Conservation (phyloP, 805 yeast species). For the Myxozyma geophila region DNA sequence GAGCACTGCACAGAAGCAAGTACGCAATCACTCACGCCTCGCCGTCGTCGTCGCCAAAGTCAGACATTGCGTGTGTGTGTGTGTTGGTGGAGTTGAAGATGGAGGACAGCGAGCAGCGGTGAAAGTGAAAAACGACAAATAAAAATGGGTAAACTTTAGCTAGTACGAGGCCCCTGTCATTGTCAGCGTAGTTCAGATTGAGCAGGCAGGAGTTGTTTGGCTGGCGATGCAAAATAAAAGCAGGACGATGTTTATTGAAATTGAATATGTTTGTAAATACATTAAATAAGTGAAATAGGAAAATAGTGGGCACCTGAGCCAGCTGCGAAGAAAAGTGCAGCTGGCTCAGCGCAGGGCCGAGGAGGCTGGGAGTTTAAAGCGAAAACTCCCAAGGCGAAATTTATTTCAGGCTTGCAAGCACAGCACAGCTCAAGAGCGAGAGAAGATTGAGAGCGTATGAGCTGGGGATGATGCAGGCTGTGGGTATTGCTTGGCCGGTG, state of each 20-base stretch:
- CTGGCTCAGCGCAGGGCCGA: too few species aligned
- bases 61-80: conserved; percentile 44
- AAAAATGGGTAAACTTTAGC: background rate
- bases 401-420: too few species aligned
- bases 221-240: background rate
- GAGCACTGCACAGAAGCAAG: background rate
- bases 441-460: too few species aligned
- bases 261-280: too few species aligned
- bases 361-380: too few species aligned
- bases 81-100: background rate
- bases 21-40: conserved; percentile 42
- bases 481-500: background rate
- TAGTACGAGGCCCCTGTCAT: background rate
- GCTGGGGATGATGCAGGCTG: background rate
- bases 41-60: conserved; percentile 48
- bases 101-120: background rate
- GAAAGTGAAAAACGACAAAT: background rate
- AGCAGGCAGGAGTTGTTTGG: background rate
- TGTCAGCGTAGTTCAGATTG: background rate
- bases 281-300: too few species aligned
- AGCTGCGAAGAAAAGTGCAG: too few species aligned
- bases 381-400: too few species aligned
- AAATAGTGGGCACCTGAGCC: too few species aligned
- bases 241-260: too few species aligned
- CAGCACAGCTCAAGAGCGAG: too few species aligned